These are phyloP conservation scores for Debaryomycetaceae sp. DNA, from an alignment of 1,139 yeast genomes.

Conservation along the genomic window DNA sequence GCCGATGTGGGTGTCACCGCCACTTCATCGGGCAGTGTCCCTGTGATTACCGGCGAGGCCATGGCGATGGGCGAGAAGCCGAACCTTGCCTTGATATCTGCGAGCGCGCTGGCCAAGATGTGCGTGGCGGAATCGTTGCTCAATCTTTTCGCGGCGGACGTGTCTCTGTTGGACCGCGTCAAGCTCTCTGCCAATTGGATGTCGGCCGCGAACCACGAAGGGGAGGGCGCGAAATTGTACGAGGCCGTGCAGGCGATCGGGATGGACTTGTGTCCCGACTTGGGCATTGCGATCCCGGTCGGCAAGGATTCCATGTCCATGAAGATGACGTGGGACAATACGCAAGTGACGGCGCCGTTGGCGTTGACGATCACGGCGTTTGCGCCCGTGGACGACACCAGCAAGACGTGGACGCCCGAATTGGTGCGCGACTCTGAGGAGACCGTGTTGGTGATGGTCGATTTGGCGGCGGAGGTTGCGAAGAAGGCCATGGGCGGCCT, in stretches of 20 bases:
- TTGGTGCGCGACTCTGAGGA: conserved; percentile 37
- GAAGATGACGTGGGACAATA: conserved; percentile 96
- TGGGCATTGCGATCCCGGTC: conserved; percentile 89
- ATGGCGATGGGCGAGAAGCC: conserved; percentile 98
- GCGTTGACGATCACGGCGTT: conserved; percentile 90
- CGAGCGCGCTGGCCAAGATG: conserved; percentile 96
- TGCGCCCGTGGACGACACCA: conserved; percentile 74
- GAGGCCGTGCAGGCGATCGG: conserved; percentile 98
- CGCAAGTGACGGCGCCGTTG: conserved; percentile 90
- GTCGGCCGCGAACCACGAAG: conserved; percentile 93
- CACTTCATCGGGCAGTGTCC: conserved; percentile 70
- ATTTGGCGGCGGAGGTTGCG: conserved; percentile 48
- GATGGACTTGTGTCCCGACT: conserved; percentile 83
- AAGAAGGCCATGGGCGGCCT: conserved; percentile 78
- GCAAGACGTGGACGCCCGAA: conserved; percentile 94
- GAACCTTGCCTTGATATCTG: conserved; percentile 74
- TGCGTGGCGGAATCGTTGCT: conserved; percentile 90
- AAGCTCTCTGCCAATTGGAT: conserved; percentile 98
- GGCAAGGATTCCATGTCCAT: conserved; percentile 99
- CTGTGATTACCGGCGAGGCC: conserved; percentile 83
- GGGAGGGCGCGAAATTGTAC: conserved; percentile 91
- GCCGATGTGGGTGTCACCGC: conserved; percentile 98
- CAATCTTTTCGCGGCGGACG: conserved; percentile 85
- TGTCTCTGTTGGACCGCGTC: conserved; percentile 61
- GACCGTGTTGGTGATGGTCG: conserved; percentile 68